Conservation (phyloP, 1,284 basidiomycete genomes). For the Fistulinella staudtii region DNA sequence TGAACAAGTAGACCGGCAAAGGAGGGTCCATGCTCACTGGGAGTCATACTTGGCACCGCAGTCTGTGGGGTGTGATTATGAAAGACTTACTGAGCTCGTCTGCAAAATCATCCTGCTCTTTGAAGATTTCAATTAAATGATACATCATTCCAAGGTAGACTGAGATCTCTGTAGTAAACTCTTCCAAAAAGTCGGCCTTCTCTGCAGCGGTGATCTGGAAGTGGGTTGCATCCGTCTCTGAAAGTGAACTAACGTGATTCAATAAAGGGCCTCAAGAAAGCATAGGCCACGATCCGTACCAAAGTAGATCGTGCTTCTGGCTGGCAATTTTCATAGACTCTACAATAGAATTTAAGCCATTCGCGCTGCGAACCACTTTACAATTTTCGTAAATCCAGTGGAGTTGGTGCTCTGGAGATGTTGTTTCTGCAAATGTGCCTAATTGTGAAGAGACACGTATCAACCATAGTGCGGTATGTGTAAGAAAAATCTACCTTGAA, state of each 20-base stretch:
- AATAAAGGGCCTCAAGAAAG: slow-evolving; percentile 1
- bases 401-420: slow-evolving; percentile 89
- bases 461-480: slow-evolving; percentile 4
- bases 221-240: slow-evolving; percentile 66
- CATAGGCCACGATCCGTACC: slow-evolving; percentile 40
- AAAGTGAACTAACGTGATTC: slow-evolving; percentile 50
- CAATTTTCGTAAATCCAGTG: slow-evolving; percentile 97
- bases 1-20: slow-evolving; percentile 89
- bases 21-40: slow-evolving; percentile 94
- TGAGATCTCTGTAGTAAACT: slow-evolving; percentile 86
- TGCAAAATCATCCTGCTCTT: slow-evolving; percentile 88
- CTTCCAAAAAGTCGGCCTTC: slow-evolving; percentile 77
- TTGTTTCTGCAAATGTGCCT: slow-evolving; percentile 92
- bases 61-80: slow-evolving; percentile 1
- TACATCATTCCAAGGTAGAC: slow-evolving; percentile 92
- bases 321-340: slow-evolving; percentile 89
- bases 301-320: slow-evolving; percentile 82
- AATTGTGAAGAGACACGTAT: slow-evolving; percentile 22
- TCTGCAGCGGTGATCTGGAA: slow-evolving; percentile 67
- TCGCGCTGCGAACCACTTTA: slow-evolving; percentile 78
- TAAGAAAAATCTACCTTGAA: slow-evolving; percentile 65
- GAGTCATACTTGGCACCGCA: slow-evolving; percentile 18
- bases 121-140: slow-evolving; percentile 89
- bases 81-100: slow-evolving; percentile 85
- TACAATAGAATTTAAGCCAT: slow-evolving; percentile 82